Evolutionary conservation across 2,329 filamentous ascomycete species (phyloP), one percentile per base, ranked within the genome.

Genomic region (Alternaria hordeiaustralica): DNA sequence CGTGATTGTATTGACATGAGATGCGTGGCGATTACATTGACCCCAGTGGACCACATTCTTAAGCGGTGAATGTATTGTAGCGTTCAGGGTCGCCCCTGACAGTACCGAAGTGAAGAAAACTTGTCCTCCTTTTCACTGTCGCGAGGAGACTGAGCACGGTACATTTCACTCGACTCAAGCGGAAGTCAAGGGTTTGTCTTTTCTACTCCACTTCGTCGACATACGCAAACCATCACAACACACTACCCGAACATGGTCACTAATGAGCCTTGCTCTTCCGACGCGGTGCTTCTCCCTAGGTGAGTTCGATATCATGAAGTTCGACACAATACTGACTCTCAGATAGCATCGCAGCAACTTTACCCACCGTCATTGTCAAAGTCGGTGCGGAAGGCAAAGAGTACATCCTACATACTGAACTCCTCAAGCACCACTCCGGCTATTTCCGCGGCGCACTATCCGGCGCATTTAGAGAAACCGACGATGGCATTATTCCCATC

Each of bases 371-470:
- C 18, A 12, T 61, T 15, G 33, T 64, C 41, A 55, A 47, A 12
- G 25, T 59, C 4, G 62, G 62, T 6, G 7, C 23, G 0, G 12
- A 58, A 9, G 30, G 21, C 8, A 64, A 55, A 25, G 25, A 41
- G 21, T 61, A 64, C 43, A 49, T 15, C 6, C 15, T 64, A n/a
- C 54, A 61, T 15, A 45, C 54, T 20, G 13, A 10, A 8, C 49
- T 55, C 18, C 36, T 64, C 12, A 30, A 18, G 3, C 43, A 55
- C 21, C 30, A 58, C 18, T 61, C 44, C 6, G 58, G 36, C 6
- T 61, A 26, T 21, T 64, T 64, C 8, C 21, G 46, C 11, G 53
- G 53, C 41, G 61, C 57, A 28, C 47, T 60, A 2, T 49, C 51
- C 8, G 57, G 57, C 28, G 15, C 26, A 10, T 61, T 55, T 11